Evolutionary conservation across 176 grass and related monocot genomes (phyloP).

Genomic region (Phragmites australis): DNA sequence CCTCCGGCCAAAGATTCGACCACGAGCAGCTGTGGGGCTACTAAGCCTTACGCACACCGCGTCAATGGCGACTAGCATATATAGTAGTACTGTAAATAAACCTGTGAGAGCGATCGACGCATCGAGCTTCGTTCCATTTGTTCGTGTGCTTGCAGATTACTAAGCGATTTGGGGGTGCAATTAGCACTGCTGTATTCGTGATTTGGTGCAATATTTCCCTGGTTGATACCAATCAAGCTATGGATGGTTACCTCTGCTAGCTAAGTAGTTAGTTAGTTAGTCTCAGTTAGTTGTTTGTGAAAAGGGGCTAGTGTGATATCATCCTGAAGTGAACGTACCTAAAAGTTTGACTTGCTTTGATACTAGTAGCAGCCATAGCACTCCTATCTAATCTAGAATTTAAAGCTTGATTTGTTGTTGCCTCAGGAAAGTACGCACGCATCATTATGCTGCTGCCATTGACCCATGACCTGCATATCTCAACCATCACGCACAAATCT

Average conservation of each 20-base stretch:
- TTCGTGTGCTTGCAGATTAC: conserved; percentile 26
- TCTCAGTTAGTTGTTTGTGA: conserved; percentile 15
- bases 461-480: conserved; percentile 40
- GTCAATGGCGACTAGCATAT: conserved; percentile 3
- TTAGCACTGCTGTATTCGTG: conserved; percentile 21
- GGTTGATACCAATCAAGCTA: neutral
- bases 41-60: neutral
- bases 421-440: neutral
- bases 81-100: conserved; percentile 42
- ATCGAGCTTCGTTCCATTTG: conserved; percentile 23
- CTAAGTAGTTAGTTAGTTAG: conserved; percentile 15
- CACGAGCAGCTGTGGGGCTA: conserved; percentile 55
- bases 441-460: neutral
- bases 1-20: conserved; percentile 46
- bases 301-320: conserved; percentile 10
- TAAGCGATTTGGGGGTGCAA: conserved; percentile 40
- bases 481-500: conserved; percentile 32
- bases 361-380: neutral
- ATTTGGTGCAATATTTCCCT: conserved; percentile 8
- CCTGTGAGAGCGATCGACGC: neutral
- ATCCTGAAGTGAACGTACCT: conserved; percentile 40
- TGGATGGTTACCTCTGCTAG: neutral
- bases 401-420: conserved; percentile 24
- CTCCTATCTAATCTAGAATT: conserved; percentile 34
- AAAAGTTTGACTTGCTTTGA: conserved; percentile 45